Conservation (phyloP, 2,329 filamentous ascomycete genomes). For the Talaromyces sp. region DNA sequence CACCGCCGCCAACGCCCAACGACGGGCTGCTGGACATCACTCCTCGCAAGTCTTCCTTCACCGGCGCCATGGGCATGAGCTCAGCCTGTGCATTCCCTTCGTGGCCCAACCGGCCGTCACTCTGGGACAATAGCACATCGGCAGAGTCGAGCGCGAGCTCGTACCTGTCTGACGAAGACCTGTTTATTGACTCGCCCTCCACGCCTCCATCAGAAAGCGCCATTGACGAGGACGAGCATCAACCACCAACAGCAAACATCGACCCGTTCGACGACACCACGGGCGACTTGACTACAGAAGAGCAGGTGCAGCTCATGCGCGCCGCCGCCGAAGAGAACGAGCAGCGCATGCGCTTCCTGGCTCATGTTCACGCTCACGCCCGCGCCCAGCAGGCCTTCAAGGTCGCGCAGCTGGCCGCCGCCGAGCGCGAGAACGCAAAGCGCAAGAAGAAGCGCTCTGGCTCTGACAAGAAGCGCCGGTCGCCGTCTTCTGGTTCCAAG, state of each 20-base stretch:
- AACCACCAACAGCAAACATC: constrained; percentile 10
- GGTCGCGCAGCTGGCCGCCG: constrained; percentile 24
- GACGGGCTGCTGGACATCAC: constrained; percentile 35
- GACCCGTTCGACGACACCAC: constrained; percentile 15
- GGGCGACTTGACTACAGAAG: constrained; percentile 31
- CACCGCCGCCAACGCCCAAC: constrained; percentile 33
- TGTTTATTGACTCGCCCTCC: constrained; percentile 28
- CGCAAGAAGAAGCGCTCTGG: constrained; percentile 17
- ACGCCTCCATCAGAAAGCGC: constrained; percentile 13
- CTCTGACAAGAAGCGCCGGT: constrained; percentile 15
- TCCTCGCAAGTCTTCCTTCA: constrained; percentile 38
- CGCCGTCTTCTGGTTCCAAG: constrained; percentile 16
- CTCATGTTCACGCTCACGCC: constrained; percentile 36
- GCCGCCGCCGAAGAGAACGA: constrained; percentile 28
- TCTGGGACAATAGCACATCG: constrained; percentile 25
- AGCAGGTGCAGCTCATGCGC: constrained; percentile 33
- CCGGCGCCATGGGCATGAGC: constrained; percentile 30
- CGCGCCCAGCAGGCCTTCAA: constrained; percentile 35
- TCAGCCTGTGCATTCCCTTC: constrained; percentile 39
- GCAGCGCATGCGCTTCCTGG: constrained; percentile 30
- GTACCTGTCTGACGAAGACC: constrained; percentile 39
- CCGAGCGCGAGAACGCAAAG: constrained; percentile 16
- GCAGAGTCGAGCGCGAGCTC: constrained; percentile 27
- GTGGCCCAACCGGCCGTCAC: constrained; percentile 37
- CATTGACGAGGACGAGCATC: constrained; percentile 20